These are phyloP conservation scores for Aureobasidium leucospermi DNA, from an alignment of 2,329 filamentous ascomycete genomes.

Conservation along the genomic window DNA sequence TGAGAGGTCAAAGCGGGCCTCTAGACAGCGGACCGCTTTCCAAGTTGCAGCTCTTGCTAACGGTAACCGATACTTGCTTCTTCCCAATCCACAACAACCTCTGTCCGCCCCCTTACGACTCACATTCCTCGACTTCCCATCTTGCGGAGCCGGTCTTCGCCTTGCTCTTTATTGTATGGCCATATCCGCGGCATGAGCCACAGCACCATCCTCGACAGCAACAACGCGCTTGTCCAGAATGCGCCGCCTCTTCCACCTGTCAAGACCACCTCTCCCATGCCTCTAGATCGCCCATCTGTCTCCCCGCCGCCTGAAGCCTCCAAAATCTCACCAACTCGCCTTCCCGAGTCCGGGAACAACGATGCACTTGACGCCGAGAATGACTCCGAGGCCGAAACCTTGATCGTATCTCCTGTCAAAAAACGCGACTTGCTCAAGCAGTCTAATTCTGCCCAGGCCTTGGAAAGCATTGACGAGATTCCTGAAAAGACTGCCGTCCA, in stretches of 20 bases:
- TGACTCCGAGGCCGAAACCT: slow-evolving; percentile 45
- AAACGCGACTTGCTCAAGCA: slow-evolving; percentile 31
- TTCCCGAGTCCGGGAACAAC: not conserved
- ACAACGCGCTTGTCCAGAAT: slow-evolving; percentile 13
- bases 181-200: slow-evolving; percentile 14
- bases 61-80: slow-evolving; percentile 9
- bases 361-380: slow-evolving; percentile 26
- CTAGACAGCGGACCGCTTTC: slow-evolving; percentile 6
- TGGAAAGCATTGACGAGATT: slow-evolving; percentile 4
- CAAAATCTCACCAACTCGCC: not conserved
- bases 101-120: not conserved
- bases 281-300: not conserved
- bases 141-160: slow-evolving; percentile 12
- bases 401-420: slow-evolving; percentile 39
- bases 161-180: slow-evolving; percentile 6
- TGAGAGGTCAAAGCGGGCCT: not conserved
- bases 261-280: slow-evolving; percentile 1
- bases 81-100: slow-evolving; percentile 6
- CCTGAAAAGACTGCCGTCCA: not conserved
- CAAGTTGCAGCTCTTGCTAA: slow-evolving; percentile 8
- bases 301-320: not conserved
- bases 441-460: slow-evolving; percentile 9
- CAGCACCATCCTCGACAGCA: slow-evolving; percentile 11
- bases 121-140: not conserved
- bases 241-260: slow-evolving; percentile 1